Base-by-base conservation (phyloP, 768 basidiomycete genomes). In the Infundibulicybe gibba region DNA sequence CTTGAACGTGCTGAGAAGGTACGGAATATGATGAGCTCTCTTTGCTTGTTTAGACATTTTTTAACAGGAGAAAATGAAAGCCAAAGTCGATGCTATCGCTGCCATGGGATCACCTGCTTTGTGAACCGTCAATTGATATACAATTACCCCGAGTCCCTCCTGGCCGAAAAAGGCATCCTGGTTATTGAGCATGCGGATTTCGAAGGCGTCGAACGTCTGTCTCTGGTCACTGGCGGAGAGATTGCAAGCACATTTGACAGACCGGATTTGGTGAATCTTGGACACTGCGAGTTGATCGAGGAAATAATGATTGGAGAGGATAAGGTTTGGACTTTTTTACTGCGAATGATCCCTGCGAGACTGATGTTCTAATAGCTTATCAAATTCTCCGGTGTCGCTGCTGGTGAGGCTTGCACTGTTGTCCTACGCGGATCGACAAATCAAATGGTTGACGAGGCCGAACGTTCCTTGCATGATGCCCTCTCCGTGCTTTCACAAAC, bases 251-350 rank as follows among this genome's bases (percentile, higher is more conserved):
- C 95, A 0, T 99, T 98, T 58, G 95, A 95, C 43, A 75, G 87
- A 34, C 92, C 94, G 0, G 90, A 94, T 57, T 78, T 90, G 20
- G 92, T 97, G 48, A 93, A 91, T 63, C 81, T 99, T 11, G 97
- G 97, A 5, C 76, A 75, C 34, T 98, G 95, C 61, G 95, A 97
- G 53, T 62, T 94, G 52, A 97, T 99, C 47, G 97, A 98, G 69
- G 97, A 99, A 71, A 87, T 98, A 56, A 97, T 99, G 79, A 97
- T 99, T 54, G 97, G 97, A 14, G 97, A 99, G 70, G 97, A 99
- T 67, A 97, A 94, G 83, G 95, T 93, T 49, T 17, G 72, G 46
- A 15, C 15, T 8, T 44, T 5, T 20, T 34, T 19, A 12, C 25
- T 16, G 14, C 32, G 14, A 14, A 38, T 12, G 10, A 44, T 9